Percentiles rank a stretch among this genome's conserved stretches.
phyloP scores from a whole-genome alignment of 2,329 filamentous ascomycete species.

The Arthrobotrys entomopaga region DNA sequence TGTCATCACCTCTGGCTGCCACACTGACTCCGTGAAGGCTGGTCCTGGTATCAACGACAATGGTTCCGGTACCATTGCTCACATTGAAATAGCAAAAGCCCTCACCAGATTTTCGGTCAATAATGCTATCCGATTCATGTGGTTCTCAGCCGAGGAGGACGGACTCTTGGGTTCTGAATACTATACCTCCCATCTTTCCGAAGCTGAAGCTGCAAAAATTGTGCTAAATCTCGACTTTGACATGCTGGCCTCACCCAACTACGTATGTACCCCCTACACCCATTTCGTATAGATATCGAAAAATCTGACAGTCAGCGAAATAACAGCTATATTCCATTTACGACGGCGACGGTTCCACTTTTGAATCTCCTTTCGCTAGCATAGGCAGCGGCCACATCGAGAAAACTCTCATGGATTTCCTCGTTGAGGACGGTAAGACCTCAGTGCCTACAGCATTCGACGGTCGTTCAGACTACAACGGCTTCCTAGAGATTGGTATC shows the following conservation, averaged over 20 bases:
- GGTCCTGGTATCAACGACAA: conserved; percentile 76
- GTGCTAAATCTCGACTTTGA: conserved; percentile 77
- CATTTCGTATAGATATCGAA: not conserved
- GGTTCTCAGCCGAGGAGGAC: conserved; percentile 70
- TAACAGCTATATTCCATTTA: conserved; percentile 60
- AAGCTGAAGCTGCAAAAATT: conserved; percentile 69
- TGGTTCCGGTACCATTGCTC: conserved; percentile 69
- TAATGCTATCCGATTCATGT: conserved; percentile 72
- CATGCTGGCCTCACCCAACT: conserved; percentile 76
- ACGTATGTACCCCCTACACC: conserved; percentile 60
- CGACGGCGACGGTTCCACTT: conserved; percentile 69
- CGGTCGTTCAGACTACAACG: conserved; percentile 70
- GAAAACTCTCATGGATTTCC: conserved; percentile 67
- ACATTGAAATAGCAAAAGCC: conserved; percentile 71
- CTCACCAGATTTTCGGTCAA: conserved; percentile 69
- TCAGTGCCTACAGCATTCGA: conserved; percentile 67
- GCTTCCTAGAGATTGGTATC: conserved; percentile 69
- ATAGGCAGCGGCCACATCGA: conserved; percentile 69
- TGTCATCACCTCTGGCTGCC: conserved; percentile 70
- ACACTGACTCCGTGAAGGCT: conserved; percentile 71
- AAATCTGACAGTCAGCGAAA: conserved; percentile 1
- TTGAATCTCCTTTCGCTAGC: conserved; percentile 67
- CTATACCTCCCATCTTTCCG: conserved; percentile 67
- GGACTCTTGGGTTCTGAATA: conserved; percentile 71
- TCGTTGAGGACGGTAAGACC: conserved; percentile 62